Evolutionary conservation across 2,329 filamentous ascomycete genomes (phyloP).

Genomic region (Apiospora sp.): DNA sequence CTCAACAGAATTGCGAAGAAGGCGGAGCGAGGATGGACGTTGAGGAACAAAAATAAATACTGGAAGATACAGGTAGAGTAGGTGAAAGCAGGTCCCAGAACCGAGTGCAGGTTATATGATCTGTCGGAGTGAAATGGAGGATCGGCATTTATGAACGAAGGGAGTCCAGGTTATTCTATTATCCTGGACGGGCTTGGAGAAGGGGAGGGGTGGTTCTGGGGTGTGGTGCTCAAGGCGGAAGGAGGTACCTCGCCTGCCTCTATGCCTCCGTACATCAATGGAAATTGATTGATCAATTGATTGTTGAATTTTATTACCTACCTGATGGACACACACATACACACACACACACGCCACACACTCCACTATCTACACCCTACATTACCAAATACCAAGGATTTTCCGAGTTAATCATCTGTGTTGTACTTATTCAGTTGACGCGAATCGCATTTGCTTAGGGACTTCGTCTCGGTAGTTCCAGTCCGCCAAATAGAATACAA

Average conservation of each 20-base stretch:
- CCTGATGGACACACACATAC: not conserved
- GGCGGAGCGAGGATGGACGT: not conserved
- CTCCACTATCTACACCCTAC: too few relatives aligned
- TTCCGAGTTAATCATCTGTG: not conserved
- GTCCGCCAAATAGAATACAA: not conserved
- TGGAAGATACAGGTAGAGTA: not conserved
- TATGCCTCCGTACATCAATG: not conserved
- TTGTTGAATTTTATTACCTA: not conserved
- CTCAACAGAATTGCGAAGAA: not conserved
- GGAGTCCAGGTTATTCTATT: not conserved
- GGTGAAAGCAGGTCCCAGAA: not conserved
- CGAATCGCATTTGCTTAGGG: not conserved
- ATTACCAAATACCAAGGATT: not conserved
- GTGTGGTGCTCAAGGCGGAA: slow-evolving; percentile 11
- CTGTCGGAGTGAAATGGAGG: not conserved
- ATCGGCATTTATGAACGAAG: not conserved
- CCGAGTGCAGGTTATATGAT: not conserved
- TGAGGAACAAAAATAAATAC: not conserved
- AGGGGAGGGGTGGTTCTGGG: too few relatives aligned
- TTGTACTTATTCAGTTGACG: not conserved
- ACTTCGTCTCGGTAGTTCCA: not conserved
- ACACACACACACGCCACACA: not conserved
- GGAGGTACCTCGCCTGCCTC: not conserved
- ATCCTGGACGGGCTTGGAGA: not conserved
- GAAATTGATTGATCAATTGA: not conserved